Percentiles rank a stretch among this genome's conserved stretches.
Conservation (phyloP, 169 alveolate species). For the Perkinsus chesapeaki region DNA sequence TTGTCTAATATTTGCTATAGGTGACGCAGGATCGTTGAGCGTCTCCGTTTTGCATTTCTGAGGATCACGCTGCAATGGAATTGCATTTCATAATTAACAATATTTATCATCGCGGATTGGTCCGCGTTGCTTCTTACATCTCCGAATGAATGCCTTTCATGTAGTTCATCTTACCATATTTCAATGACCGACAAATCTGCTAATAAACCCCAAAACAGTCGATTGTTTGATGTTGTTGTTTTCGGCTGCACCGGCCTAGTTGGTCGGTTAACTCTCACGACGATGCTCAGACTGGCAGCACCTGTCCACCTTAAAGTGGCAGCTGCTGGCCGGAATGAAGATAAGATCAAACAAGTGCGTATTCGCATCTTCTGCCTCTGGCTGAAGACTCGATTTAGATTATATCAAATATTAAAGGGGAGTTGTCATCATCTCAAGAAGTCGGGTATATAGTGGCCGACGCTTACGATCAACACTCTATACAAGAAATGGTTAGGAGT, state of each 20-base stretch:
- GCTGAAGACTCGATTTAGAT: too few species aligned
- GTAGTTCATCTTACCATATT: not conserved
- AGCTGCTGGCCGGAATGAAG: not conserved
- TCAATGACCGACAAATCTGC: too few species aligned
- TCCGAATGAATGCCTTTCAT: not conserved
- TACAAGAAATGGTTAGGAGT: not conserved
- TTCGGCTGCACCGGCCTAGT: not conserved
- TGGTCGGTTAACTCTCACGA: not conserved
- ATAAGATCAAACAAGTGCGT: not conserved
- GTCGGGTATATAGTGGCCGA: not conserved
- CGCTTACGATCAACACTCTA: not conserved
- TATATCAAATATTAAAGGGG: not conserved
- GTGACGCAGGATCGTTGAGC: too few species aligned
- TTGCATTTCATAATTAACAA: too few species aligned
- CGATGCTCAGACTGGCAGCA: not conserved
- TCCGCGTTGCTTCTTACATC: too few species aligned
- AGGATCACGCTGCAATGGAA: too few species aligned
- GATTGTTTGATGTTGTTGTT: not conserved
- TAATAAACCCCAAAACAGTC: not conserved
- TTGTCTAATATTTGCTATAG: too few species aligned
- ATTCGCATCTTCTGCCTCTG: not conserved
- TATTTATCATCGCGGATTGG: too few species aligned
- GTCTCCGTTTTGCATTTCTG: too few species aligned
- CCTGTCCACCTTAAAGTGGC: not conserved
- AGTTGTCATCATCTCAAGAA: not conserved